Base-by-base conservation (phyloP, 2,329 filamentous ascomycete genomes). In the Colletotrichum cuscutae region DNA sequence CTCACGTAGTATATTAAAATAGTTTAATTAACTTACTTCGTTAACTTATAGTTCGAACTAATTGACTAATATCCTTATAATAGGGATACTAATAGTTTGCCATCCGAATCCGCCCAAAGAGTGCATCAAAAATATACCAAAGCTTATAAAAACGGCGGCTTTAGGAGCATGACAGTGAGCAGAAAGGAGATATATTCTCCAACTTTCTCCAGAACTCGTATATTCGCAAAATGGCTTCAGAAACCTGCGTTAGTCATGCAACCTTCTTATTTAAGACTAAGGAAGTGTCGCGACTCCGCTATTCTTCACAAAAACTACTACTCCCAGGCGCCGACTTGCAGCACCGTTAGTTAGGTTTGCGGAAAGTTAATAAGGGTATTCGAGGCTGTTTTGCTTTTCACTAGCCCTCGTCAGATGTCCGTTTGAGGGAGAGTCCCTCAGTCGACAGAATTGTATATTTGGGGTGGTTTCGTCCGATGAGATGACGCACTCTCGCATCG, bases 391-490 rank as follows among this genome's bases (percentile, higher is more conserved):
- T 37, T n/a, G 11, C 22, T n/a, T 63, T 28, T 6, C 12, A 4
- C 8, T 52, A 12, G 5, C n/a, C 7, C 9, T n/a, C 49, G 30
- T 64, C 61, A 11, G 49, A 28, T 35, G 15, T 26, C 19, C 13
- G 2, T 54, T n/a, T 28, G 1, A 9, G 26, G 26, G 26, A 4
- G 4, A 26, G 26, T 26, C 26, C 26, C 26, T 26, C 26, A 8
- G 49, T 22, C 49, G n/a, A 11, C 26, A 9, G 1, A 7, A 11
- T 4, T 26, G 24, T 4, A n/a, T 5, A 61, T 32, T 61, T 37
- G 24, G 26, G 49, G 68, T 15, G 22, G 49, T 35, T 62, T 57
- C 64, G 22, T 67, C 64, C 68, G 68, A 71, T n/a, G 8, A 22
- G 7, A 22, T 26, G 61, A 42, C 61, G 46, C 66, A 15, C 15